Conservation (phyloP, 2,329 filamentous ascomycete genomes). For the Pseudogymnoascus sp. region DNA sequence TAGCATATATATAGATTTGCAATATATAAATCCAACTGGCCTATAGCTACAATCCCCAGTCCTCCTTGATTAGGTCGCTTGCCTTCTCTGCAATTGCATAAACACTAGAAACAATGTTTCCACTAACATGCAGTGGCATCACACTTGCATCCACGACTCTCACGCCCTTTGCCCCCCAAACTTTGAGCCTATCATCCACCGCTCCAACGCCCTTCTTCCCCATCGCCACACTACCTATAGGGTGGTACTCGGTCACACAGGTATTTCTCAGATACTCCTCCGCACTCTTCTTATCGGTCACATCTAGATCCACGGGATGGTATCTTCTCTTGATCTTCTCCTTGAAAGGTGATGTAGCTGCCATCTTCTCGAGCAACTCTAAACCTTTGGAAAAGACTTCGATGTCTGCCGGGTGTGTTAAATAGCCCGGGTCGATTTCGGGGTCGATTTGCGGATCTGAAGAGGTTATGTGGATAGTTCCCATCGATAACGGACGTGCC, state of each 20-base stretch:
- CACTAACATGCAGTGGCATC: conserved; percentile 73
- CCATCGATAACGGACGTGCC: conserved; percentile 35
- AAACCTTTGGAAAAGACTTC: conserved; percentile 20
- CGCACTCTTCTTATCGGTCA: background rate
- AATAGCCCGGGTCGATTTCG: conserved; percentile 33
- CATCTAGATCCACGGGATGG: conserved; percentile 9
- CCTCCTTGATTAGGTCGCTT: conserved; percentile 59
- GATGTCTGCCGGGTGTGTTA: conserved; percentile 36
- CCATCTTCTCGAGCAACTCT: conserved; percentile 10
- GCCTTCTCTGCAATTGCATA: conserved; percentile 73
- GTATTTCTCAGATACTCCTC: conserved; percentile 12
- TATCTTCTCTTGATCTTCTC: conserved; percentile 13
- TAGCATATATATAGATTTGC: background rate
- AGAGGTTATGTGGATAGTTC: conserved; percentile 33
- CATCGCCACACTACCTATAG: conserved; percentile 79
- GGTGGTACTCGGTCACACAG: conserved; percentile 51
- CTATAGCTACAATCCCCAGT: background rate
- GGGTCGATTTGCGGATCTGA: conserved; percentile 29
- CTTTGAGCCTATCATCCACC: conserved; percentile 65
- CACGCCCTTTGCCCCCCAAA: conserved; percentile 61
- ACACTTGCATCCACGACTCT: conserved; percentile 76
- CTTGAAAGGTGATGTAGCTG: conserved; percentile 12
- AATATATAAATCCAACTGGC: background rate
- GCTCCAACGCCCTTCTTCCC: conserved; percentile 62
- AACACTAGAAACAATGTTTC: conserved; percentile 83